A percentile compares a stretch with the other conserved stretches of the same genome.
These are phyloP conservation scores for Physocladia obscura DNA, from an alignment of 192 early-diverging fungal genomes.

Conservation along the genomic window DNA sequence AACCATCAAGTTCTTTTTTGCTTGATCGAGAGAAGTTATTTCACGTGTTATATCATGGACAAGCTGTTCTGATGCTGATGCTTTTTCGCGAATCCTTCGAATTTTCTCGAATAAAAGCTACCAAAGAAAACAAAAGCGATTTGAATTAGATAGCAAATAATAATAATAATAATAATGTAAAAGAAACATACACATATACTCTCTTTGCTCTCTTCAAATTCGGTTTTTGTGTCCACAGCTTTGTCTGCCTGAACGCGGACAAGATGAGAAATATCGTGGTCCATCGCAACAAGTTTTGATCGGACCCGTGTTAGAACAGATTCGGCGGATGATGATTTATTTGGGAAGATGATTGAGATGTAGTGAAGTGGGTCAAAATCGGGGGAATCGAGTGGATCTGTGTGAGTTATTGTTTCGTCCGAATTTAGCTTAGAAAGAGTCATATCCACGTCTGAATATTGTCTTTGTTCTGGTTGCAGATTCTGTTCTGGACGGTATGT, in stretches of 20 bases:
- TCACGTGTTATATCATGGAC: constrained; percentile 95
- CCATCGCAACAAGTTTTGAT: constrained; percentile 57
- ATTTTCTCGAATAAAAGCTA: constrained; percentile 79
- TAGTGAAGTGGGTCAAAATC: constrained; percentile 75
- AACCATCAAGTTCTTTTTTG: constrained; percentile 84
- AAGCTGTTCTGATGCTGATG: constrained; percentile 79
- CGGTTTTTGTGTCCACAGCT: constrained; percentile 58
- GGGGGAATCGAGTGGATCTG: constrained; percentile 64
- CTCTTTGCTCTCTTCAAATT: constrained; percentile 69
- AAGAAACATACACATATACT: constrained; percentile 80
- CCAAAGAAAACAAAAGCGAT: constrained; percentile 17
- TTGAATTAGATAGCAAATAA: constrained; percentile 9
- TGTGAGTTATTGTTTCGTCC: constrained; percentile 10
- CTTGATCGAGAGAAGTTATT: constrained; percentile 90
- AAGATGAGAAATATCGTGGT: constrained; percentile 67
- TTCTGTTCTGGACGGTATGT: background rate
- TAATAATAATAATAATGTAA: constrained; percentile 26
- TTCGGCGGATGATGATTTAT: constrained; percentile 40
- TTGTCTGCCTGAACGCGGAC: constrained; percentile 69
- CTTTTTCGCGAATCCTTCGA: constrained; percentile 81
- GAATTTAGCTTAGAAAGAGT: background rate
- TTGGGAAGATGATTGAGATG: constrained; percentile 66
- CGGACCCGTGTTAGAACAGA: constrained; percentile 61
- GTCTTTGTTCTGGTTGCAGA: background rate
- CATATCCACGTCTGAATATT: background rate